phyloP scores from a whole-genome alignment of 2,329 filamentous ascomycete species.

The Cordyceps cicadae region DNA sequence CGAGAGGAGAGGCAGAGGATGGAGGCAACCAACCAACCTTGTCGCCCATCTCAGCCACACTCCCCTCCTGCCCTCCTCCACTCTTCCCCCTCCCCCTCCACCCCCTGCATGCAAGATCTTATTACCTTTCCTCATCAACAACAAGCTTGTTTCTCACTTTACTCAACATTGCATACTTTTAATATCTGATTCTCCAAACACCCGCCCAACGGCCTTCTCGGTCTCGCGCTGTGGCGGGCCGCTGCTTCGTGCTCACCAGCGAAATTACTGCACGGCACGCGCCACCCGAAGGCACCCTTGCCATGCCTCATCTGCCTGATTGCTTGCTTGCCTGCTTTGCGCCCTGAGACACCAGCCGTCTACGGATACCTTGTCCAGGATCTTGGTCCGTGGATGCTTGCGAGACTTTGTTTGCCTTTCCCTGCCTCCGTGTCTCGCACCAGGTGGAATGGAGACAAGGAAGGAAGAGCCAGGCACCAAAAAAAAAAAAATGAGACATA shows the following conservation, averaged over 20 bases:
- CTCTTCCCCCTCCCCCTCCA: background rate
- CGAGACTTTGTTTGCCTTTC: background rate
- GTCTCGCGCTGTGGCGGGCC: background rate
- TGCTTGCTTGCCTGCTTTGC: background rate
- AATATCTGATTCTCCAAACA: too few species aligned
- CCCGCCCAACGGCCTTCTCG: background rate
- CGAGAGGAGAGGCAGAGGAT: too few species aligned
- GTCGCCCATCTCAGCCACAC: background rate
- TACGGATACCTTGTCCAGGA: too few species aligned
- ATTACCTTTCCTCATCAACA: background rate
- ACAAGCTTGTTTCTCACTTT: too few species aligned
- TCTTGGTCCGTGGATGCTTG: background rate
- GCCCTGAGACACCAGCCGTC: background rate
- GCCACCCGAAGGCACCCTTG: background rate
- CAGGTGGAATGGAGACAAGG: too few species aligned
- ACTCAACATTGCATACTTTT: too few species aligned
- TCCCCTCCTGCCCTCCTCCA: background rate
- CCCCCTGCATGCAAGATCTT: slow-evolving; percentile 3
- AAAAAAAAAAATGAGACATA: too few species aligned
- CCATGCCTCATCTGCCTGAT: too few species aligned
- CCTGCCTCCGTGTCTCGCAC: background rate
- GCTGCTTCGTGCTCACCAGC: background rate
- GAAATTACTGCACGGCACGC: background rate
- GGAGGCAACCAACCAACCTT: too few species aligned
- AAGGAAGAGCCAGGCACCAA: too few species aligned